These are phyloP conservation scores for Cephaloascus fragrans DNA, from an alignment of 805 yeast species.

Conservation along the genomic window DNA sequence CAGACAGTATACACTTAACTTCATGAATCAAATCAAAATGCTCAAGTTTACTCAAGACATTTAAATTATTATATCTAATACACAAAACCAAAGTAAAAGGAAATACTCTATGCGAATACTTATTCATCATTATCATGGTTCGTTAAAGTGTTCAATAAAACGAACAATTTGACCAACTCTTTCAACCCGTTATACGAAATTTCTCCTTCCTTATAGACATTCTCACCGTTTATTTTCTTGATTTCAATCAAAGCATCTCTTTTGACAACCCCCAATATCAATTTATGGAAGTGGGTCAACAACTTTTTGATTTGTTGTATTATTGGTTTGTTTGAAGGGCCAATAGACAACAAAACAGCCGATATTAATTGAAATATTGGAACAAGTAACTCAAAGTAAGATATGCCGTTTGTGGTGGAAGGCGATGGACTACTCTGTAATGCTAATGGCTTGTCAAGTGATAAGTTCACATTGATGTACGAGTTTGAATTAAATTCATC, in stretches of 20 bases:
- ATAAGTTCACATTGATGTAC: constrained; percentile 32
- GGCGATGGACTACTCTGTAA: constrained; percentile 13
- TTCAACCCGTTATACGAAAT: constrained; percentile 27
- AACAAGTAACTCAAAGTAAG: constrained; percentile 57
- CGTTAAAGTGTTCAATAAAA: constrained; percentile 43
- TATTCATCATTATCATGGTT: constrained; percentile 17
- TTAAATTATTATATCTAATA: too few species aligned
- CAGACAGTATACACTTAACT: too few species aligned
- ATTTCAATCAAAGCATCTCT: constrained; percentile 35
- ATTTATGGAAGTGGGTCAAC: constrained; percentile 38
- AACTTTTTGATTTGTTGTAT: constrained; percentile 42
- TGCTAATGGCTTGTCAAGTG: constrained; percentile 42
- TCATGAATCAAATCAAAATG: too few species aligned
- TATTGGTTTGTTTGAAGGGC: constrained; percentile 60
- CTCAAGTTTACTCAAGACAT: too few species aligned
- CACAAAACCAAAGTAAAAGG: too few species aligned
- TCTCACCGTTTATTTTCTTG: constrained; percentile 5
- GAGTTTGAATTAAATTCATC: constrained; percentile 19
- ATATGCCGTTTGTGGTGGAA: constrained; percentile 17
- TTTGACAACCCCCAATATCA: constrained; percentile 55
- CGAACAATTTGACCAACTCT: constrained; percentile 46
- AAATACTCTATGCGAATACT: too few species aligned
- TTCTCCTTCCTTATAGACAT: constrained; percentile 14
- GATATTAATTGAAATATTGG: constrained; percentile 68
- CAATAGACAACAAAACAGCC: constrained; percentile 63